Percentiles rank a stretch among this genome's conserved stretches.
phyloP scores from a whole-genome alignment of 768 basidiomycete genomes.

The Termitomyces sp. region DNA sequence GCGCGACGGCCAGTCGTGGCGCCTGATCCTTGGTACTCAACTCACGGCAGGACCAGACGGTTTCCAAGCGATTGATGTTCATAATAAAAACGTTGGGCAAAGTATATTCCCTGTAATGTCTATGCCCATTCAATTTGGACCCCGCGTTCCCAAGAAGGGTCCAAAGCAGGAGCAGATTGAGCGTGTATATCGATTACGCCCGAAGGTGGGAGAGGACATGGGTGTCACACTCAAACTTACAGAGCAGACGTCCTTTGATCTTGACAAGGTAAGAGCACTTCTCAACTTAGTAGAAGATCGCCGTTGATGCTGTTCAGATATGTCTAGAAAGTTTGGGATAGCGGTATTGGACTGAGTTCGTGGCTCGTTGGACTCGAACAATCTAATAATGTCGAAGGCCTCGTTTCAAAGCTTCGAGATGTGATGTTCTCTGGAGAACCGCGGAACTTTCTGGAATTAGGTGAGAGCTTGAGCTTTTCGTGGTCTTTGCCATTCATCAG shows the following conservation, averaged over 20 bases:
- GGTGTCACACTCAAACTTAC: slow-evolving; percentile 41
- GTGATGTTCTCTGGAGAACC: slow-evolving; percentile 36
- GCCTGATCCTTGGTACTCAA: slow-evolving; percentile 53
- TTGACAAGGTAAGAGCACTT: slow-evolving; percentile 75
- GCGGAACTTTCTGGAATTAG: slow-evolving; percentile 64
- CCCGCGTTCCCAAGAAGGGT: slow-evolving; percentile 22
- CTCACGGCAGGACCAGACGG: slow-evolving; percentile 14
- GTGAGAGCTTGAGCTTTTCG: slow-evolving; percentile 32
- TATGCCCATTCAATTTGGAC: slow-evolving; percentile 53
- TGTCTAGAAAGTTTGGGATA: slow-evolving; percentile 93
- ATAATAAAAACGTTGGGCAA: slow-evolving; percentile 35
- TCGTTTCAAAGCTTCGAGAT: slow-evolving; percentile 21
- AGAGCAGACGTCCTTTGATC: slow-evolving; percentile 87
- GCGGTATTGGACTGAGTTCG: slow-evolving; percentile 80
- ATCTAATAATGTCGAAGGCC: slow-evolving; percentile 6
- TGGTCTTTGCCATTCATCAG: neutral
- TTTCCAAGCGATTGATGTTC: slow-evolving; percentile 37
- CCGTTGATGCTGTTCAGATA: slow-evolving; percentile 25
- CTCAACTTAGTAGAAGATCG: neutral
- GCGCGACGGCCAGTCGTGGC: slow-evolving; percentile 57
- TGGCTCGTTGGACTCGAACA: slow-evolving; percentile 54
- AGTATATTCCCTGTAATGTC: slow-evolving; percentile 62
- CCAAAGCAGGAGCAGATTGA: slow-evolving; percentile 70
- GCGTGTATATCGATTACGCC: slow-evolving; percentile 44
- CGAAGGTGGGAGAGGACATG: slow-evolving; percentile 17